Conservation (phyloP, 129 eudicot genomes). For the Ambrosia trifida region DNA sequence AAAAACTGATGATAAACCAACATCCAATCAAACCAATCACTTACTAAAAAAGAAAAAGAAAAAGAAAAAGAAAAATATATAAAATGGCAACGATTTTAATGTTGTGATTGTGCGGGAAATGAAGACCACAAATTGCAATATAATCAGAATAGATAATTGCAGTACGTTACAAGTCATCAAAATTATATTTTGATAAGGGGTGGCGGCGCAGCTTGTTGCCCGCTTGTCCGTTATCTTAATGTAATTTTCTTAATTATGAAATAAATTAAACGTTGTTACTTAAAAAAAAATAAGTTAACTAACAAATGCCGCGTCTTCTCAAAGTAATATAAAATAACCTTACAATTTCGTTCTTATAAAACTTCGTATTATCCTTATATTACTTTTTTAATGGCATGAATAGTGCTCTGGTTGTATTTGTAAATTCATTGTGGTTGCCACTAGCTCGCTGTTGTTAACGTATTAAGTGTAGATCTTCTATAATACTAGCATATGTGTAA, state of each 20-base stretch:
- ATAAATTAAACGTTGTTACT: too few relatives aligned
- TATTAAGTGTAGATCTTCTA: too few relatives aligned
- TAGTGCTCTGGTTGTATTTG: too few relatives aligned
- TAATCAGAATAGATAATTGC: conserved; percentile 8
- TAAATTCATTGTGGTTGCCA: too few relatives aligned
- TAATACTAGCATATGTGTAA: too few relatives aligned
- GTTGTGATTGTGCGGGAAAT: conserved; percentile 28
- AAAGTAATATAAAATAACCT: not conserved
- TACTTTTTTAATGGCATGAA: too few relatives aligned
- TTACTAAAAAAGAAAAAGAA: not conserved
- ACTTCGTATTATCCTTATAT: not conserved
- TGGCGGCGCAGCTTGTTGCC: too few relatives aligned
- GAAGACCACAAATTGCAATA: conserved; percentile 25
- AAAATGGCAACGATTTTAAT: not conserved
- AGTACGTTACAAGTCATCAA: conserved; percentile 18
- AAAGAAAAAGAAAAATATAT: not conserved
- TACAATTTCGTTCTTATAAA: not conserved
- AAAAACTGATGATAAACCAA: not conserved
- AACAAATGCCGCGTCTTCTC: conserved; percentile 11
- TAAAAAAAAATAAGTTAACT: too few relatives aligned
- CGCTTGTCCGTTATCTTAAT: too few relatives aligned
- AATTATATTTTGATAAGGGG: conserved; percentile 20
- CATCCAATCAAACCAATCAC: not conserved
- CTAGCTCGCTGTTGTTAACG: too few relatives aligned
- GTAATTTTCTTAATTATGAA: too few relatives aligned